Base-by-base conservation (phyloP, 148 eudicot species). In the Silene latifolia region DNA sequence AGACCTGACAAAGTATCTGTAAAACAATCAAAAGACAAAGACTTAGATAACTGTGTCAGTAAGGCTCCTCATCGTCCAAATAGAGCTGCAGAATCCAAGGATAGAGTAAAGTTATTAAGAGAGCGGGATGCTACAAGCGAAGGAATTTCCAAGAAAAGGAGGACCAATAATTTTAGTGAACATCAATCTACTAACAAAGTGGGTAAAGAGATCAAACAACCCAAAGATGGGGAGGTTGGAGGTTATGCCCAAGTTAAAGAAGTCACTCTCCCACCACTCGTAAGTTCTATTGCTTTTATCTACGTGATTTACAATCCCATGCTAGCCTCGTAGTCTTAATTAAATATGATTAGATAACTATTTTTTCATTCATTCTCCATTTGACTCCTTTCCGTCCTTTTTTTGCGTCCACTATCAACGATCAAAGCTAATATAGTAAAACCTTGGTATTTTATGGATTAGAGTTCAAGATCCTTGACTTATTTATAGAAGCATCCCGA, bases 221-320 rank as follows among this genome's bases (percentile, higher is more conserved):
- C 53, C 18, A 65, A 58, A 4, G 69, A 68, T 63, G 74, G 27
- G 63, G 84, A 69, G 23, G 39, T 63, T 12, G 75, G 70, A 81
- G 75, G 53, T 73, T 79, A 39, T 78, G 85, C 82, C 51, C 78
- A 74, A 68, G 73, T 54, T 42, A 78, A 84, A 60, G 88, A 82
- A 78, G 89, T 92, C 69, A 82, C 85, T n/a, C 86, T 82, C 78
- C 90, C 85, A 57, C 97, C 94, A 15, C 72, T n/a, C 72, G 98
- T 95, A 92, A 92, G 99, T 92, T 78, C 62, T n/a, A n/a, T n/a
- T n/a, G n/a, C n/a, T 23, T 72, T 2, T 32, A 44, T 61, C 21
- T 63, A 44, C 67, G 18, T 58, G 61, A 11, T 63, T 15, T 32
- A 14, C 11, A 54, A 25, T 24, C 14, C 42, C 27, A 8, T 48